A percentile compares a stretch with the other conserved stretches of the same genome.
Evolutionary conservation across 495 filamentous ascomycete genomes (phyloP).

Genomic region (Clavariopsis aquatica): DNA sequence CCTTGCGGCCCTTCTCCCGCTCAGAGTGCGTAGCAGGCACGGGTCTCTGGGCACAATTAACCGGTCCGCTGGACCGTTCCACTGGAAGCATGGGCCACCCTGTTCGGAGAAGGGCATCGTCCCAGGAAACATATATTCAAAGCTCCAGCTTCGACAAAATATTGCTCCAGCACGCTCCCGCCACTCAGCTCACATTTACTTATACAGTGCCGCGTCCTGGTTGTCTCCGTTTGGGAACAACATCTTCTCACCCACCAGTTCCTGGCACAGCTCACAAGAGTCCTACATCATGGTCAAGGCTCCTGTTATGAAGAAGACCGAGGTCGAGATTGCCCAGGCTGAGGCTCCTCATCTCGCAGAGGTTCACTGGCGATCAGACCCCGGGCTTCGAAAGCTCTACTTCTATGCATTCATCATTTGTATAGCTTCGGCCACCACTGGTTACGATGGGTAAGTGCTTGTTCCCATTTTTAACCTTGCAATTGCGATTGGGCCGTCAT

Average conservation of each 20-base stretch:
- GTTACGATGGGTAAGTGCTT: conserved; percentile 60
- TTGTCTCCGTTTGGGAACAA: not conserved
- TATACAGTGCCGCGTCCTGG: conserved; percentile 5
- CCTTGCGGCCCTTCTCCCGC: conserved; percentile 23
- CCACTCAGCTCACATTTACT: conserved; percentile 3
- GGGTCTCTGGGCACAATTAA: conserved; percentile 21
- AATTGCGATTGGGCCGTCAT: too few species aligned
- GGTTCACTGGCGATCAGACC: conserved; percentile 61
- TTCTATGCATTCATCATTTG: conserved; percentile 57
- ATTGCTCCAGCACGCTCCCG: not conserved
- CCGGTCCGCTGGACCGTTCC: conserved; percentile 29
- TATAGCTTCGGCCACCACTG: conserved; percentile 64
- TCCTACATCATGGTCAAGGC: conserved; percentile 14
- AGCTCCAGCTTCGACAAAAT: not conserved
- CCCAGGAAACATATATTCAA: conserved; percentile 2
- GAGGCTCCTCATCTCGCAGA: conserved; percentile 59
- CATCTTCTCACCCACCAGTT: conserved; percentile 1
- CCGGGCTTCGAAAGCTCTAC: conserved; percentile 62
- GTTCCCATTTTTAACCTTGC: too few species aligned
- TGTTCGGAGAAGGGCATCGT: not conserved
- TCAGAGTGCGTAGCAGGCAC: conserved; percentile 8
- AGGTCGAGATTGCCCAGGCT: conserved; percentile 35
- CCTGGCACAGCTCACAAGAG: not conserved
- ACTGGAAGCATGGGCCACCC: conserved; percentile 12
- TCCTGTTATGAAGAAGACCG: conserved; percentile 7